phyloP scores from a whole-genome alignment of 2,329 filamentous ascomycete genomes.

The Aspergillus fumigatiaffinis region DNA sequence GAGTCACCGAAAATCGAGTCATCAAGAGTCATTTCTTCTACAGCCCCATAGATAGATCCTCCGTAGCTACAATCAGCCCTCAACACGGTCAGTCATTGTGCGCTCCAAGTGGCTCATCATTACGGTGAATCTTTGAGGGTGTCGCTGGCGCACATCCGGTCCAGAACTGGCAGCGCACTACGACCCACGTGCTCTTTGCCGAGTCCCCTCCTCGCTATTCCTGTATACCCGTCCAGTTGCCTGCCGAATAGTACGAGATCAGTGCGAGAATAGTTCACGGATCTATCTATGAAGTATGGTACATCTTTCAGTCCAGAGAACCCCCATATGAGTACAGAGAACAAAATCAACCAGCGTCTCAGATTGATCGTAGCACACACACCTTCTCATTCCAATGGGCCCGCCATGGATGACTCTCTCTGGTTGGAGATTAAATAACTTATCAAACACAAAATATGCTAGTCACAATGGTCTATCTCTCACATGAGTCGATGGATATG shows the following conservation, averaged over 20 bases:
- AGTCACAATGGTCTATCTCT: background rate
- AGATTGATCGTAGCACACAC: background rate
- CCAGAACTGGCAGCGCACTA: background rate
- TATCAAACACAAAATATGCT: background rate
- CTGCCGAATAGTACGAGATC: background rate
- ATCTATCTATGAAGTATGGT: background rate
- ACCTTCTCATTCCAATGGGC: background rate
- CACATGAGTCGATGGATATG: background rate
- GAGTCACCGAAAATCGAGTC: conserved; percentile 13
- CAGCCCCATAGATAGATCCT: too few relatives aligned
- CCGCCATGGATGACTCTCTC: background rate
- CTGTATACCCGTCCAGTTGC: background rate
- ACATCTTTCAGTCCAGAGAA: background rate
- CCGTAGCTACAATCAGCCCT: background rate
- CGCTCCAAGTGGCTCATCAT: background rate
- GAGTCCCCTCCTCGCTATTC: background rate
- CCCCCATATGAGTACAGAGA: background rate
- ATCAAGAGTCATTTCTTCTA: conserved; percentile 1
- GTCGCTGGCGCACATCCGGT: too few relatives aligned
- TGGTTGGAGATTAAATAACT: background rate
- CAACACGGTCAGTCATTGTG: background rate
- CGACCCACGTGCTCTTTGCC: background rate
- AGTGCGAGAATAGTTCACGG: background rate
- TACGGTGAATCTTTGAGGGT: background rate
- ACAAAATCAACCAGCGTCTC: too few relatives aligned